Conservation (phyloP, 1,139 yeast species). For the Magnusiomyces ingens region DNA sequence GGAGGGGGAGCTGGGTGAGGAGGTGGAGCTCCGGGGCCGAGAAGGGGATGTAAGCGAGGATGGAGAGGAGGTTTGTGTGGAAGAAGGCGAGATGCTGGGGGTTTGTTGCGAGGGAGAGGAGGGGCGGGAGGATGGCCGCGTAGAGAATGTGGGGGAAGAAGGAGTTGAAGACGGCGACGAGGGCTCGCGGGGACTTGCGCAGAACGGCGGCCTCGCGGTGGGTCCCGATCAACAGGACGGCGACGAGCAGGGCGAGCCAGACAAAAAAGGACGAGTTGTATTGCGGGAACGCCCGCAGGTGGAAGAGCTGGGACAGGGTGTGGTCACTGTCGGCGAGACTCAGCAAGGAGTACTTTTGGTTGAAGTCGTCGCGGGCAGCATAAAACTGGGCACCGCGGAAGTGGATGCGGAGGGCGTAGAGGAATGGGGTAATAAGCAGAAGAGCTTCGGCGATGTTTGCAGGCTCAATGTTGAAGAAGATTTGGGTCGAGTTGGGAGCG, state of each 20-base stretch:
- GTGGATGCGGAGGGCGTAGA: slow-evolving; percentile 2
- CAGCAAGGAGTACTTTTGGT: not conserved
- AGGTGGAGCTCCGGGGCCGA: not conserved
- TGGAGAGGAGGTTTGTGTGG: slow-evolving; percentile 4
- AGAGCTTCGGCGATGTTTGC: slow-evolving; percentile 3
- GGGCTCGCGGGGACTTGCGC: not conserved
- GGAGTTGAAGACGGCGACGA: slow-evolving; percentile 1
- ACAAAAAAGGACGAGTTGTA: not conserved
- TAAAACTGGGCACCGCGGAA: not conserved
- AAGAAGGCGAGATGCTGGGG: slow-evolving; percentile 8
- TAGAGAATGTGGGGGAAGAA: slow-evolving; percentile 6
- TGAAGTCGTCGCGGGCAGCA: slow-evolving; percentile 1
- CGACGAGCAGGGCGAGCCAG: not conserved
- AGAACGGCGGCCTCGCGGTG: not conserved
- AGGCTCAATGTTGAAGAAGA: slow-evolving; percentile 1
- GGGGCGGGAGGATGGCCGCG: slow-evolving; percentile 6
- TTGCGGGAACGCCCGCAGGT: not conserved
- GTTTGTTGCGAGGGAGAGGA: slow-evolving; percentile 5
- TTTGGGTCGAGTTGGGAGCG: too few species aligned
- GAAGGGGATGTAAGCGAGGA: slow-evolving; percentile 3
- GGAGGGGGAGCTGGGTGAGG: not conserved
- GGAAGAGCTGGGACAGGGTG: not conserved
- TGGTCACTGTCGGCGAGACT: not conserved
- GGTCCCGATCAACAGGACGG: not conserved
- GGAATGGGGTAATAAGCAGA: slow-evolving; percentile 1